phyloP scores from a whole-genome alignment of 1,284 basidiomycete genomes.

The Malassezia nana region DNA sequence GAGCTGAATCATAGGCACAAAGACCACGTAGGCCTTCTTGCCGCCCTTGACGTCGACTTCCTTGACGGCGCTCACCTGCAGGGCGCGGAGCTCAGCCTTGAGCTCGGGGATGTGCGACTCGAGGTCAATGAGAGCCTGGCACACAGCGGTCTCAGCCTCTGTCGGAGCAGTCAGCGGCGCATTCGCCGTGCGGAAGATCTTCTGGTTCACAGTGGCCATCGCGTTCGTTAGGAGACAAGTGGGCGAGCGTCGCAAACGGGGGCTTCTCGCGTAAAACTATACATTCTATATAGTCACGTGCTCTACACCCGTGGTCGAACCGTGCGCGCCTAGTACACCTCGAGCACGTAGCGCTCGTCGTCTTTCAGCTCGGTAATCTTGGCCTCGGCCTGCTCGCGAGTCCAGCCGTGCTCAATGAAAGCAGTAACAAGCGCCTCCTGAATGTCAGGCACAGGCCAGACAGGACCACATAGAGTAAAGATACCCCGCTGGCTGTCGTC shows the following conservation, averaged over 20 bases:
- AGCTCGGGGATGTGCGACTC: constrained; percentile 97
- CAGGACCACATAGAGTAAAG: constrained; percentile 95
- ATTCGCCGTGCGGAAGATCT: constrained; percentile 92
- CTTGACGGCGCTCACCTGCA: constrained; percentile 94
- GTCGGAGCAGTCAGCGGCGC: constrained; percentile 74
- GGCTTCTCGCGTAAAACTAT: constrained; percentile 16
- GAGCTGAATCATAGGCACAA: constrained; percentile 92
- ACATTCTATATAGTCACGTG: constrained; percentile 12
- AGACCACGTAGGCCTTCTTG: constrained; percentile 98
- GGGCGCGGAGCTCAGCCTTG: constrained; percentile 82
- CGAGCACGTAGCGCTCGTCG: constrained; percentile 91
- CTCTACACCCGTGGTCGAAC: not conserved
- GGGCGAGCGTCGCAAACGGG: not conserved
- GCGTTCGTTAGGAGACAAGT: constrained; percentile 14
- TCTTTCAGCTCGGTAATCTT: constrained; percentile 87
- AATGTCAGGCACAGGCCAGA: constrained; percentile 96
- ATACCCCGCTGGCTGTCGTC: constrained; percentile 53
- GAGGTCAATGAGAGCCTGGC: constrained; percentile 92
- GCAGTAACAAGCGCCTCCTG: constrained; percentile 79
- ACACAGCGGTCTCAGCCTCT: constrained; percentile 84
- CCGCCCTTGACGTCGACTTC: constrained; percentile 94
- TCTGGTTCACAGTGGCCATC: constrained; percentile 52
- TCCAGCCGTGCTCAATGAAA: constrained; percentile 61
- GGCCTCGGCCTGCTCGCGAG: constrained; percentile 62
- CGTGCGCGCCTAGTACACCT: constrained; percentile 55